These are phyloP conservation scores for Nicotiana benthamiana DNA, from an alignment of 257 asterid genomes.

Conservation along the genomic window DNA sequence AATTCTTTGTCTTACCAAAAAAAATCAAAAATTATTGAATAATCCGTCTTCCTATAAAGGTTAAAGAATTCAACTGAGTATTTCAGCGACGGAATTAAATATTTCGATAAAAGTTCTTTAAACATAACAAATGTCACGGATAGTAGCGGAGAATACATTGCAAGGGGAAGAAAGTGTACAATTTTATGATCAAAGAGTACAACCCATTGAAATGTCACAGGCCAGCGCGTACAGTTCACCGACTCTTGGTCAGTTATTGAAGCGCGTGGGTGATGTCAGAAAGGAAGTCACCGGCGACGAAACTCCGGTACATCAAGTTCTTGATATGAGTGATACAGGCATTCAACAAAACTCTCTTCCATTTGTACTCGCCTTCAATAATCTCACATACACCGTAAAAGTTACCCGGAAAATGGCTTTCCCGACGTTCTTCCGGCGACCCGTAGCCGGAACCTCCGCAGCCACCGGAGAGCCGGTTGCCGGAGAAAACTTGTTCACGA, in stretches of 20 bases:
- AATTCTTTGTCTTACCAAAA: too few relatives aligned
- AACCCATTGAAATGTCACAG: constrained; percentile 13
- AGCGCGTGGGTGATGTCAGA: constrained; percentile 24
- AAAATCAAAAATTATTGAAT: neutral
- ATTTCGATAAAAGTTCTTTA: neutral
- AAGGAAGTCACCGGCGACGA: constrained; percentile 66
- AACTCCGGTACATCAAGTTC: constrained; percentile 67
- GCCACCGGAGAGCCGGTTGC: neutral
- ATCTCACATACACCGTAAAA: constrained; percentile 57
- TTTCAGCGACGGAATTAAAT: neutral
- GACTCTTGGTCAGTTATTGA: constrained; percentile 31
- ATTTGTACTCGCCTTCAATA: constrained; percentile 50
- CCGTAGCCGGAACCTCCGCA: neutral
- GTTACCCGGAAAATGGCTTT: constrained; percentile 17
- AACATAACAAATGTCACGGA: constrained; percentile 14
- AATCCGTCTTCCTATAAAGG: neutral
- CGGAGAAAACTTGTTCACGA: constrained; percentile 15
- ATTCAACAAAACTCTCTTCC: constrained; percentile 40
- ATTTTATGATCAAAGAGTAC: constrained; percentile 16
- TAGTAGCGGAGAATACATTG: constrained; percentile 21
- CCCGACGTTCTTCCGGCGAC: constrained; percentile 6
- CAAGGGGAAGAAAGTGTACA: constrained; percentile 12
- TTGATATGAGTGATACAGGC: constrained; percentile 35
- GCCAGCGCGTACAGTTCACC: constrained; percentile 13
- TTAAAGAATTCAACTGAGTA: neutral